Base-by-base conservation (phyloP, 495 filamentous ascomycete species). In the Penicillium soppii region DNA sequence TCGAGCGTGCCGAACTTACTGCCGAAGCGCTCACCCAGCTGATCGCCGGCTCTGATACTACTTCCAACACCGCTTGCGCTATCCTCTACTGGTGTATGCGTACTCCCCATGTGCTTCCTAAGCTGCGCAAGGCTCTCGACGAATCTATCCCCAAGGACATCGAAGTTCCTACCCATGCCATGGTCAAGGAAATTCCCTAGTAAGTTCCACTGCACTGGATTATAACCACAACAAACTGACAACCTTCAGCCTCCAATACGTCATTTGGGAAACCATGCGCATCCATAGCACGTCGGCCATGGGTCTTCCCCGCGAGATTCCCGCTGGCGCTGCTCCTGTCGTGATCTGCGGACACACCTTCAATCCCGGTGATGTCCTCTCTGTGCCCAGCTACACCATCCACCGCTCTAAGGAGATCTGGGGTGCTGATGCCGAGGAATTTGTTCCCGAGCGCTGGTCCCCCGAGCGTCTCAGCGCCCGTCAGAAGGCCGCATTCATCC, bases 1-100 rank as follows among this genome's bases (percentile, higher is more conserved):
- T 96, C 0, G 83, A 87, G 0, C 80, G 87, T 16, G 78, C 85
- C 56, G 91, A 96, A 65, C 76, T 95, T 33, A 92, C 90, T 4
- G 91, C 89, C 19, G 91, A 96, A 66, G 91, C 91, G 0, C 71
- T 95, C 17, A 95, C 91, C 1, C 91, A 95, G 68, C 75, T 96
- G 32, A 96, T 96, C 59, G 91, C 91, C 3, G 91, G 91, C 21
- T 89, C 84, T 38, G 91, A 95, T 65, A 96, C 91, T 0, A 96
- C 91, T 2, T 88, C 83, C 52, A 96, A 96, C 73, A 91, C 91
- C 3, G 84, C 85, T 39, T 96, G 91, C 66, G 90, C 91, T 2
- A 81, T 95, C 36, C 78, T 96, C 13, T 95, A 83, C 75, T 86
- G 89, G 77, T 82, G 77, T 21, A 69, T 86, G 30, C 74, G 76